Conservation (phyloP, 2,329 filamentous ascomycete genomes). For the Talaromyces islandicus region DNA sequence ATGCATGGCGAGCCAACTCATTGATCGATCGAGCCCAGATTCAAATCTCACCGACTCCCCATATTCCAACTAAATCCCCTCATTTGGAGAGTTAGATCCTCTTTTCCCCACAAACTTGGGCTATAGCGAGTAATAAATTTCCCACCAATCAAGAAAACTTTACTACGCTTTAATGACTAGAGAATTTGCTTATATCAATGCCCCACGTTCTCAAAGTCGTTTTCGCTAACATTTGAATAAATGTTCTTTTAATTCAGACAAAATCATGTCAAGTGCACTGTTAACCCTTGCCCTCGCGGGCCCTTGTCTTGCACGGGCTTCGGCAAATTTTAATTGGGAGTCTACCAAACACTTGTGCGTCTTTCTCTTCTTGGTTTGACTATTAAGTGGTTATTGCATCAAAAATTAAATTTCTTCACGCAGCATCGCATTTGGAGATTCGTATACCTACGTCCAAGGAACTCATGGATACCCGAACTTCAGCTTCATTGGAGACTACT, state of each 20-base stretch:
- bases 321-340: background rate
- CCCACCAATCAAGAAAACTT: background rate
- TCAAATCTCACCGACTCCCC: no score
- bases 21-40: no score
- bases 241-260: background rate
- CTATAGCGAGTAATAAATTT: background rate
- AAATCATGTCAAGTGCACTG: background rate
- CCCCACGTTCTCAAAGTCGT: background rate
- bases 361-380: background rate
- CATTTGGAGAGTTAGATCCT: no score
- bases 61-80: no score
- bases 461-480: constrained; percentile 46
- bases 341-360: background rate
- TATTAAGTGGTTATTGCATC: background rate
- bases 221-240: background rate
- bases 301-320: background rate
- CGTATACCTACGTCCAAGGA: constrained; percentile 47
- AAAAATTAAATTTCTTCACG: background rate
- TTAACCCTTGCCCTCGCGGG: background rate
- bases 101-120: no score
- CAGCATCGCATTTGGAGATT: constrained; percentile 27
- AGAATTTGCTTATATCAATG: background rate
- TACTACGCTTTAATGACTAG: background rate
- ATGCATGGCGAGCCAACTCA: no score
- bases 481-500: constrained; percentile 50